Conservation (phyloP, 2,329 filamentous ascomycete genomes). For the Alternaria brassicicola region DNA sequence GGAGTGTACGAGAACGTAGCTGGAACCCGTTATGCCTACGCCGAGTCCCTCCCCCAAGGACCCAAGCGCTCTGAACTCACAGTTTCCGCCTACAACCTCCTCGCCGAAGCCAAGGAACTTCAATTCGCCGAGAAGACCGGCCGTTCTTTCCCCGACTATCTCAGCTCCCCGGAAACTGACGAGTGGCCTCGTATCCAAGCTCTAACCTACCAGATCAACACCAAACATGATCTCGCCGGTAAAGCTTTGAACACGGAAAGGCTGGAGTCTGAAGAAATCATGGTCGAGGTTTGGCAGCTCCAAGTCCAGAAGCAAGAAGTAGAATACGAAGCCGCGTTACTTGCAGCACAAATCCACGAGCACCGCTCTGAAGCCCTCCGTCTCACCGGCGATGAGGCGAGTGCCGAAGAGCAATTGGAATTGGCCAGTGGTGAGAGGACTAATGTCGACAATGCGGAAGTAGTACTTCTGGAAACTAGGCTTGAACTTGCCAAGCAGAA, state of each 20-base stretch:
- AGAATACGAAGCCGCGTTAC: slow-evolving; percentile 21
- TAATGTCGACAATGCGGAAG: slow-evolving; percentile 20
- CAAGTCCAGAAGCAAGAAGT: slow-evolving; percentile 26
- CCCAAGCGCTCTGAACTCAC: slow-evolving; percentile 26
- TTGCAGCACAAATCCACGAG: slow-evolving; percentile 33
- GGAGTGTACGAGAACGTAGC: slow-evolving; percentile 36
- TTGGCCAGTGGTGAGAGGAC: slow-evolving; percentile 24
- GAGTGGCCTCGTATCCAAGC: slow-evolving; percentile 26
- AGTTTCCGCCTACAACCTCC: slow-evolving; percentile 37
- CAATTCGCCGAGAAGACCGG: slow-evolving; percentile 29
- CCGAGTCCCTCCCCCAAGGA: slow-evolving; percentile 26
- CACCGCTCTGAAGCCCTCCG: slow-evolving; percentile 26
- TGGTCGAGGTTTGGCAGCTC: slow-evolving; percentile 22
- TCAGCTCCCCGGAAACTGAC: neutral
- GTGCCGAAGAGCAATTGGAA: slow-evolving; percentile 14
- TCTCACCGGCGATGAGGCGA: slow-evolving; percentile 15
- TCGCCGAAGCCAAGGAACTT: slow-evolving; percentile 38
- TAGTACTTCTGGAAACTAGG: slow-evolving; percentile 15
- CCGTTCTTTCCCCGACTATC: slow-evolving; percentile 26
- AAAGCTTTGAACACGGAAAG: slow-evolving; percentile 19
- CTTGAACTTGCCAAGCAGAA: slow-evolving; percentile 24
- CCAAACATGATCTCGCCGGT: slow-evolving; percentile 23
- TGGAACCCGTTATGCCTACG: slow-evolving; percentile 28
- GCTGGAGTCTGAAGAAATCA: slow-evolving; percentile 17
- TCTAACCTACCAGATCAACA: slow-evolving; percentile 25